Evolutionary conservation across 2,329 filamentous ascomycete genomes (phyloP).

Genomic region (Cladophialophora carrionii): DNA sequence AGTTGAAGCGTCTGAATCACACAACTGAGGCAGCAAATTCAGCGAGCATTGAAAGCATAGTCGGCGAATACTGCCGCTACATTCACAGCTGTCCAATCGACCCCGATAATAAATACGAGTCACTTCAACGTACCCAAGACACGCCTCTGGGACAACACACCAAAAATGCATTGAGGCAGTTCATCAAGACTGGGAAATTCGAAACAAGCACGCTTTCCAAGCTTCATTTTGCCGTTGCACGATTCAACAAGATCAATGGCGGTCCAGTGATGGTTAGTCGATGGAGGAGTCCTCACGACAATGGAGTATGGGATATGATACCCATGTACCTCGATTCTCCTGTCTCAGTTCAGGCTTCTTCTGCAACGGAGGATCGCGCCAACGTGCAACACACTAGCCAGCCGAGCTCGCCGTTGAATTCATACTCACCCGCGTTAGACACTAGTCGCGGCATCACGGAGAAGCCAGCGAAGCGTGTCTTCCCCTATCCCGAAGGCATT

Average conservation of each 20-base stretch:
- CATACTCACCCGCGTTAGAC: neutral
- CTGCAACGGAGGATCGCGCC: neutral
- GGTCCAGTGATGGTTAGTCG: constrained; percentile 24
- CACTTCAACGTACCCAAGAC: constrained; percentile 23
- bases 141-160: constrained; percentile 26
- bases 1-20: constrained; percentile 15
- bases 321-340: constrained; percentile 12
- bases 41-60: constrained; percentile 31
- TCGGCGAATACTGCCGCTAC: constrained; percentile 31
- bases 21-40: constrained; percentile 30
- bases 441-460: neutral
- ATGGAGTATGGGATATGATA: constrained; percentile 11
- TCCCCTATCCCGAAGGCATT: constrained; percentile 25
- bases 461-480: constrained; percentile 6
- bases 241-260: constrained; percentile 29
- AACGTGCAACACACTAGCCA: neutral
- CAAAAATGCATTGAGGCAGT: constrained; percentile 22
- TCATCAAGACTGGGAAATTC: constrained; percentile 21
- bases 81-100: constrained; percentile 26
- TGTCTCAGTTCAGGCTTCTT: neutral
- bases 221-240: constrained; percentile 31
- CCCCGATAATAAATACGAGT: constrained; percentile 21
- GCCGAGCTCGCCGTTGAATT: neutral
- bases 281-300: constrained; percentile 19
- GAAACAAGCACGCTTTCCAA: constrained; percentile 28